phyloP scores from a whole-genome alignment of 148 eudicot genomes.

The Simmondsia chinensis region DNA sequence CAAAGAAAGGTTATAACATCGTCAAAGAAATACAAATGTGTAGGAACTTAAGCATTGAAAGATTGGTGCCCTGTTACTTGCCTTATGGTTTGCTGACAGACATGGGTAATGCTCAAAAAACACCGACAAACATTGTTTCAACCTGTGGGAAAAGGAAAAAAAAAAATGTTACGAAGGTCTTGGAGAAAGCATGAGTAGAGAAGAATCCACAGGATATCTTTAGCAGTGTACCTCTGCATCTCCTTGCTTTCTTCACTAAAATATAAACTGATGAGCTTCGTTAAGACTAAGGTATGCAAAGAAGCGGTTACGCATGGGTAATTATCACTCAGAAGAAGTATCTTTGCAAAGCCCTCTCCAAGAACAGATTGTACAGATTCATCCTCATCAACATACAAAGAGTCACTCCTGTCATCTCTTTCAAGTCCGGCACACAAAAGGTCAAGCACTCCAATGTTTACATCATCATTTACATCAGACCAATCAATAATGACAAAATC shows the following conservation, averaged over 20 bases:
- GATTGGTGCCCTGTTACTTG: conserved; percentile 19
- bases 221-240: conserved; percentile 43
- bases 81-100: conserved; percentile 76
- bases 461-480: conserved; percentile 24
- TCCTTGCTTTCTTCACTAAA: conserved; percentile 44
- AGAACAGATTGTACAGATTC: conserved; percentile 68
- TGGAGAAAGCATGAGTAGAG: conserved; percentile 4
- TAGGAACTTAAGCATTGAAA: background rate
- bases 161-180: background rate
- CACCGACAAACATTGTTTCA: conserved; percentile 87
- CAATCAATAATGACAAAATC: conserved; percentile 15
- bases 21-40: background rate
- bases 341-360: conserved; percentile 92
- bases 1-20: conserved; percentile 2
- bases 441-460: conserved; percentile 41
- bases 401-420: conserved; percentile 19
- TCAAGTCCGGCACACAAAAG: conserved; percentile 58
- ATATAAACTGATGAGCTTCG: conserved; percentile 63
- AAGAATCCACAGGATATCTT: conserved; percentile 7
- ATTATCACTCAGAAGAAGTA: conserved; percentile 83
- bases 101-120: conserved; percentile 97
- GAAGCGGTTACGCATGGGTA: conserved; percentile 49
- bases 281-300: conserved; percentile 43
- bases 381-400: conserved; percentile 36
- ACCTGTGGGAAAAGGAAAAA: conserved; percentile 26